Conservation (phyloP, 441 rosid genomes). For the Euphorbia corollata region DNA sequence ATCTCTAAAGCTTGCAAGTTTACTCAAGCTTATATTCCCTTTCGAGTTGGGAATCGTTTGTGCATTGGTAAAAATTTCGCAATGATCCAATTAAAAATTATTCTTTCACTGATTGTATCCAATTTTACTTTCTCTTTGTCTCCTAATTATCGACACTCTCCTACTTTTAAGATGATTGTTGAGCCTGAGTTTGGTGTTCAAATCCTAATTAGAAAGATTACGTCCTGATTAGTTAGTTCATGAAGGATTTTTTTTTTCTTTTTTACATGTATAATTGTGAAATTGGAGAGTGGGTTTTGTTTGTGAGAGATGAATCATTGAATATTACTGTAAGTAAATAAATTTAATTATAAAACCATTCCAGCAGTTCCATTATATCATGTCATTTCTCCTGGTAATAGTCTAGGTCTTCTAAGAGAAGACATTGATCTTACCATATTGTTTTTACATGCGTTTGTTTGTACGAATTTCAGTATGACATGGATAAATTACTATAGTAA, state of each 20-base stretch:
- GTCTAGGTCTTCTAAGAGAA: too few relatives aligned
- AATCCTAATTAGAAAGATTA: slow-evolving; percentile 5
- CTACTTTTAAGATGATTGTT: slow-evolving; percentile 43
- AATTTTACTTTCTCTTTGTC: slow-evolving; percentile 46
- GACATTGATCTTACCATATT: too few relatives aligned
- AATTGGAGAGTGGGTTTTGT: too few relatives aligned
- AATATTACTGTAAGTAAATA: too few relatives aligned
- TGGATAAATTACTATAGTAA: not conserved
- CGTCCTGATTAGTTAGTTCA: slow-evolving; percentile 5
- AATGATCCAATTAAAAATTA: slow-evolving; percentile 45
- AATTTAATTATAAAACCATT: too few relatives aligned
- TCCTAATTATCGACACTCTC: slow-evolving; percentile 51
- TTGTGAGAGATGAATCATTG: too few relatives aligned
- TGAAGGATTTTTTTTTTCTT: too few relatives aligned
- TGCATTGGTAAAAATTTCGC: slow-evolving; percentile 60
- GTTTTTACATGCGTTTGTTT: too few relatives aligned
- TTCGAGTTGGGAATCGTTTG: slow-evolving; percentile 56
- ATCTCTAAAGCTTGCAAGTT: slow-evolving; percentile 53
- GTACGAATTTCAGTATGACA: not conserved
- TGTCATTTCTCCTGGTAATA: too few relatives aligned
- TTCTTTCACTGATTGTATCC: slow-evolving; percentile 49
- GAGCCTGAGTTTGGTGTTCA: slow-evolving; percentile 50
- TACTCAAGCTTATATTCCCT: slow-evolving; percentile 56
- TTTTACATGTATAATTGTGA: too few relatives aligned
- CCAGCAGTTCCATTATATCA: too few relatives aligned